Evolutionary conservation across 2,329 filamentous ascomycete genomes (phyloP).

Genomic region (Cercospora berteroae): DNA sequence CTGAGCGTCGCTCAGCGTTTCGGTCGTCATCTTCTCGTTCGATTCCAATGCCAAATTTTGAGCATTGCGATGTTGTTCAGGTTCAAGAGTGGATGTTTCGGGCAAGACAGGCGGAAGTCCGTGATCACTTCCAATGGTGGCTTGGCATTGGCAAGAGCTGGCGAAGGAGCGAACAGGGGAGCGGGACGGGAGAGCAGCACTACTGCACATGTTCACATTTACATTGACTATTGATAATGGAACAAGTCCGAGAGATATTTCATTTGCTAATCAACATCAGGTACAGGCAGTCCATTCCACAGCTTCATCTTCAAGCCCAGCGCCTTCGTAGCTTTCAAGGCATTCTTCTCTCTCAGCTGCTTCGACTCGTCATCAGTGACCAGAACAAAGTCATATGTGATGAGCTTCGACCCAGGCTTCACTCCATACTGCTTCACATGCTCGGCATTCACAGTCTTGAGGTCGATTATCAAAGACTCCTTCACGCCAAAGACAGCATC

Average conservation of each 20-base stretch:
- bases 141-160: background rate
- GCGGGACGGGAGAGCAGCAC: background rate
- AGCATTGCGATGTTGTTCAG: background rate
- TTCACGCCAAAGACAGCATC: constrained; percentile 89
- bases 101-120: background rate
- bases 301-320: constrained; percentile 69
- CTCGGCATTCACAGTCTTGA: constrained; percentile 53
- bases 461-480: constrained; percentile 70
- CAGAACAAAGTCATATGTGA: constrained; percentile 71
- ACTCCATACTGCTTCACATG: constrained; percentile 62
- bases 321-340: constrained; percentile 64
- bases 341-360: constrained; percentile 63
- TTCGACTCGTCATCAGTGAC: constrained; percentile 68
- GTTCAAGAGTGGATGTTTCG: background rate
- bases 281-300: constrained; percentile 72
- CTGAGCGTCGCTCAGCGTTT: background rate
- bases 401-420: constrained; percentile 56
- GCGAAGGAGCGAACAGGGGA: background rate
- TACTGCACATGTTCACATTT: background rate
- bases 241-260: background rate
- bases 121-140: background rate
- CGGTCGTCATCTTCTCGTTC: background rate
- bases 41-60: background rate
- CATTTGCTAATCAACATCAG: constrained; percentile 57
- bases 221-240: background rate